Conservation (phyloP, 768 basidiomycete genomes). For the Fistulinella prunicolor region DNA sequence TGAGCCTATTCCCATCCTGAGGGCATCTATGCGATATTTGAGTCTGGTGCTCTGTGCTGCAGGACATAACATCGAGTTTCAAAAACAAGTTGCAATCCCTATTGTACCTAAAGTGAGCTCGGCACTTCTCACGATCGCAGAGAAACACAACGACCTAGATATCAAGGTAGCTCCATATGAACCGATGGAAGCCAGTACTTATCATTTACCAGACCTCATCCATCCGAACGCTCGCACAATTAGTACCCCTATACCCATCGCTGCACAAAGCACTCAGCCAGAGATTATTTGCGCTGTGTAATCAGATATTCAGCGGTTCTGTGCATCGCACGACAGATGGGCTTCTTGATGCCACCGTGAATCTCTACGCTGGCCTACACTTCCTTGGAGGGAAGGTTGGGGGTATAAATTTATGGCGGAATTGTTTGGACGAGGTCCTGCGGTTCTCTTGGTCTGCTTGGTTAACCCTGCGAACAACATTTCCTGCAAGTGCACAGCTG, state of each 20-base stretch:
- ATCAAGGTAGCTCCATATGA: slow-evolving; percentile 45
- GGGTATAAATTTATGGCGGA: slow-evolving; percentile 68
- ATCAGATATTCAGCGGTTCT: slow-evolving; percentile 57
- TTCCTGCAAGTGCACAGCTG: slow-evolving; percentile 38
- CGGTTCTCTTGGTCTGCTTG: slow-evolving; percentile 65
- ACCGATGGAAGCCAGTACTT: slow-evolving; percentile 1
- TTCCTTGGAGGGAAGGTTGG: slow-evolving; percentile 79
- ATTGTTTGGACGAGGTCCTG: slow-evolving; percentile 68
- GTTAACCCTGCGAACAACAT: slow-evolving; percentile 56
- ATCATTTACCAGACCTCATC: slow-evolving; percentile 40
- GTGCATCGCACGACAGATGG: slow-evolving; percentile 40
- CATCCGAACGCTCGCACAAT: slow-evolving; percentile 47
- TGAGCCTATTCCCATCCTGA: slow-evolving; percentile 57
- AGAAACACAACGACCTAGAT: slow-evolving; percentile 48
- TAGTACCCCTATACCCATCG: slow-evolving; percentile 67
- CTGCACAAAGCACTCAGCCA: slow-evolving; percentile 55
- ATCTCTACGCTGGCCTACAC: slow-evolving; percentile 62
- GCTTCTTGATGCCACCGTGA: slow-evolving; percentile 46
- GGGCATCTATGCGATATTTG: slow-evolving; percentile 64
- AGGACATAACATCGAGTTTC: slow-evolving; percentile 69
- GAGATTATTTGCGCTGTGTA: slow-evolving; percentile 49
- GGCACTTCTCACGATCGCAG: slow-evolving; percentile 53
- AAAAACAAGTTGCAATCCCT: slow-evolving; percentile 72
- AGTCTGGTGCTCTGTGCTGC: slow-evolving; percentile 59
- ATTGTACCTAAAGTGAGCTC: slow-evolving; percentile 68